Conservation (phyloP, 345 rosid genomes). For the Euphorbia tirucalli region DNA sequence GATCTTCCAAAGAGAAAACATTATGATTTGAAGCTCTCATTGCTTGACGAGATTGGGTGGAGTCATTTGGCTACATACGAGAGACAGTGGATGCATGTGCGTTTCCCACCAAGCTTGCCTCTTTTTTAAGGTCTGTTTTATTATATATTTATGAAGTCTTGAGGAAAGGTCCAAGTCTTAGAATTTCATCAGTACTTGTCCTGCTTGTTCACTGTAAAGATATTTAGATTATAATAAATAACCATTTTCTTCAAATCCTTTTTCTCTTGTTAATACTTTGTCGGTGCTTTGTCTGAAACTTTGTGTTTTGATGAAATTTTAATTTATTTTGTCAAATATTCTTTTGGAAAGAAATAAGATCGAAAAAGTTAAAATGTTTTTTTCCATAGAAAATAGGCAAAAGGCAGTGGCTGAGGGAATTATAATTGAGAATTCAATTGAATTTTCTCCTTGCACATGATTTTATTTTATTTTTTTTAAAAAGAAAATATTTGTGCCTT, state of each 20-base stretch:
- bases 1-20: constrained; percentile 79
- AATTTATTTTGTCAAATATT: too few relatives aligned
- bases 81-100: constrained; percentile 83
- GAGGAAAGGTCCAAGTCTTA: background rate
- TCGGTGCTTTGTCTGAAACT: background rate
- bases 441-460: too few relatives aligned
- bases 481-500: background rate
- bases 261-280: background rate
- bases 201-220: background rate
- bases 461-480: too few relatives aligned
- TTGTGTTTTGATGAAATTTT: too few relatives aligned
- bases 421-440: too few relatives aligned
- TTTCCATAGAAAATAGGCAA: too few relatives aligned
- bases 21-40: constrained; percentile 65
- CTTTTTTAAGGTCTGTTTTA: constrained; percentile 47
- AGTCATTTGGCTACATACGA: constrained; percentile 61
- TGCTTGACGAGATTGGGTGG: constrained; percentile 87
- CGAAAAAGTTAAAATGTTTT: too few relatives aligned
- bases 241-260: background rate
- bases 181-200: background rate
- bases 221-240: background rate
- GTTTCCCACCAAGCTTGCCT: constrained; percentile 74
- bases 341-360: too few relatives aligned
- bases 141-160: background rate
- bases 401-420: too few relatives aligned